A percentile compares a stretch with the other conserved stretches of the same genome.
Conservation (phyloP, 73 alveolate genomes). For the Blepharisma japonicum region DNA sequence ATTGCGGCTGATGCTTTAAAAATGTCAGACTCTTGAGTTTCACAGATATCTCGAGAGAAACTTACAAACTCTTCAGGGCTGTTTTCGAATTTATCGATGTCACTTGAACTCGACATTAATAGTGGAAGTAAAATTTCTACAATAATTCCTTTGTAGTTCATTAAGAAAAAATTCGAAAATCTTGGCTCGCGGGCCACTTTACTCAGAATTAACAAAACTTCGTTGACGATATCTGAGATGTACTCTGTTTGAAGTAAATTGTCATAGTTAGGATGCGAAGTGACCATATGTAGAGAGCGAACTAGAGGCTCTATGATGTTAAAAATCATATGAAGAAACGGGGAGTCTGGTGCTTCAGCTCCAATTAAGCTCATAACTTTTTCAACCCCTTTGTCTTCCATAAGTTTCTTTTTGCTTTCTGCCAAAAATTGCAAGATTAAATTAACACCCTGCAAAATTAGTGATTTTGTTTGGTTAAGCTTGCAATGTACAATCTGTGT, state of each 20-base stretch:
- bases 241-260: neutral
- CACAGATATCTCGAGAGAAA: neutral
- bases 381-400: too few relatives aligned
- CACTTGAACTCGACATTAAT: neutral
- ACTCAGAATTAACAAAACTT: neutral
- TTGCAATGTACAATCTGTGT: neutral
- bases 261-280: neutral
- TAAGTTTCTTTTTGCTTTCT: too few relatives aligned
- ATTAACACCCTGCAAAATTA: neutral
- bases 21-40: neutral
- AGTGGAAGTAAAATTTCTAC: neutral
- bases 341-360: neutral
- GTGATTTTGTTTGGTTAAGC: neutral
- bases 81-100: neutral
- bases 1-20: neutral
- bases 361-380: too few relatives aligned
- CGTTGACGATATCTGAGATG: neutral
- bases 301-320: neutral
- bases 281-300: neutral
- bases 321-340: neutral
- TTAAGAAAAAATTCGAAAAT: neutral
- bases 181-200: neutral
- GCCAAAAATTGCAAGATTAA: too few relatives aligned
- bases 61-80: conserved; percentile 8
- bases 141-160: neutral